Evolutionary conservation across 2,329 filamentous ascomycete species (phyloP).

Genomic region (Fonsecaea pedrosoi): DNA sequence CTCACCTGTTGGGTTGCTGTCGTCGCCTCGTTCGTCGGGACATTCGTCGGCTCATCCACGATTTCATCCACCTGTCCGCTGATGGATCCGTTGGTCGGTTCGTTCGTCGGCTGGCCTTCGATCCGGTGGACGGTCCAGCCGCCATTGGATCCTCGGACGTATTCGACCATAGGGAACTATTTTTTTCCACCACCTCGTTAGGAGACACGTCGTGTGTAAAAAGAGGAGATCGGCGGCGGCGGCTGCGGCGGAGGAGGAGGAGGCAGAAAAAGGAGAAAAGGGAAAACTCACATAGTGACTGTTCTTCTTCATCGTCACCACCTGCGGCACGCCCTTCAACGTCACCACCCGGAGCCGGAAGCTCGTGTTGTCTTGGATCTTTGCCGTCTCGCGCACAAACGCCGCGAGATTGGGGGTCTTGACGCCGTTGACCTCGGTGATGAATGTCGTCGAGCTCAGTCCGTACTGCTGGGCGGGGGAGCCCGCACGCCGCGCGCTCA

Average conservation of each 20-base stretch:
- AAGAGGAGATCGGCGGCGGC: too few species aligned
- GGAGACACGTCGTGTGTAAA: too few species aligned
- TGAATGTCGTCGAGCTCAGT: conserved; percentile 94
- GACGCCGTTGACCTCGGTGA: conserved; percentile 91
- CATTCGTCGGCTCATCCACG: too few species aligned
- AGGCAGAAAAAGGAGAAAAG: too few species aligned
- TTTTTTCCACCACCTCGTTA: conserved; percentile 8
- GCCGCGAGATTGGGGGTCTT: conserved; percentile 80
- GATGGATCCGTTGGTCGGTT: too few species aligned
- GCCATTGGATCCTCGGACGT: conserved; percentile 45
- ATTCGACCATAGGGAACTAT: conserved; percentile 70
- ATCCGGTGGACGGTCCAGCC: too few species aligned
- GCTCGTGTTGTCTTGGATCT: conserved; percentile 96
- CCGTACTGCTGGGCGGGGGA: conserved; percentile 89
- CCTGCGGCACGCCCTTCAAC: conserved; percentile 97
- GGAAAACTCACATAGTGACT: conserved; percentile 76
- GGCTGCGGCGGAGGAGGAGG: too few species aligned
- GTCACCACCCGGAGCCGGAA: conserved; percentile 97
- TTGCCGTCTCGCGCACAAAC: conserved; percentile 80
- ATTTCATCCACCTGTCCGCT: too few species aligned
- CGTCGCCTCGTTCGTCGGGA: too few species aligned
- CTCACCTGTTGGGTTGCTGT: too few species aligned
- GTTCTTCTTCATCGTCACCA: conserved; percentile 99
- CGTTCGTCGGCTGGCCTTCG: too few species aligned
- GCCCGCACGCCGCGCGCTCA: conserved; percentile 82